Evolutionary conservation across 306 rosid species (phyloP), one percentile per base, ranked within the genome.

Genomic region (Rosa persica): DNA sequence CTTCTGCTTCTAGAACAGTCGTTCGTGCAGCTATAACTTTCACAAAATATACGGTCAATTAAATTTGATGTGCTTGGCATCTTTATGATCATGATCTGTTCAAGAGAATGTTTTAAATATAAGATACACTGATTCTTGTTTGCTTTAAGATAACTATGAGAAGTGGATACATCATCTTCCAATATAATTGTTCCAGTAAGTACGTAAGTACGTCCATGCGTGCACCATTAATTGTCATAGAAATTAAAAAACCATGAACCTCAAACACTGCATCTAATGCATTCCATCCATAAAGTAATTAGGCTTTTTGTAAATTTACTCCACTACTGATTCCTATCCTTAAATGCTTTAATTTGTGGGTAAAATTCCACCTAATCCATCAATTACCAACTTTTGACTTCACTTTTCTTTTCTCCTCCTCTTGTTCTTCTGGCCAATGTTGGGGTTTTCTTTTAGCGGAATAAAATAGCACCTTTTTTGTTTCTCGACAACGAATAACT

Each of bases 371-470:
- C 49, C 12, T 7, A 54, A 54, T 54, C 38, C 38, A 73, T 52
- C 47, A 51, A 17, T 11, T 6, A n/a, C 36, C n/a, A 54, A 73
- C 77, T 73, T 73, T 73, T 73, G 77, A 73, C 77, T 13, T 2
- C 13, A 1, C n/a, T 55, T 55, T 52, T n/a, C 43, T 34, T 19
- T 5, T 34, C 6, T 17, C 34, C 12, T 42, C 6, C n/a, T 46
- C 13, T 54, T 54, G 4, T 16, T n/a, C 57, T 51, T 15, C 22
- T 52, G 8, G 58, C 58, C 58, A 52, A 17, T 52, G 58, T 17
- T 52, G 13, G 70, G 27, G 40, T 38, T 70, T 22, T 19, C 54
- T n/a, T n/a, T 16, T 16, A 15, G 1, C 23, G 22, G 60, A 70
- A 46, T 70, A 70, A 48, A 6, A 48, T 48, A 48, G 16, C 16